phyloP scores from a whole-genome alignment of 139 green algal genomes.

The Desmodesmus armatus region DNA sequence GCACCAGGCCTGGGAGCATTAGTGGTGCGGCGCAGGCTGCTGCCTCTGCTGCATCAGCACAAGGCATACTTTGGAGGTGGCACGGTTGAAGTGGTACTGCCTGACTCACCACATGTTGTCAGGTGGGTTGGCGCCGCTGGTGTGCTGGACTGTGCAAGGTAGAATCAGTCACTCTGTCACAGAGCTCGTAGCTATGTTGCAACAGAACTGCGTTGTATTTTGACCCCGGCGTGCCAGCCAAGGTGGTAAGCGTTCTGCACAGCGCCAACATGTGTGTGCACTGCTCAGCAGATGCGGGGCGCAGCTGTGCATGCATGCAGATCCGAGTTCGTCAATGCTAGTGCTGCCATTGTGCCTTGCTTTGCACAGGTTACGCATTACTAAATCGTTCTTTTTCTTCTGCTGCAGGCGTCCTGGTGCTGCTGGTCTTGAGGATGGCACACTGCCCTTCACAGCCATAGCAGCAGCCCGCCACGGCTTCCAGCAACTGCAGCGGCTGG shows the following conservation, averaged over 20 bases:
- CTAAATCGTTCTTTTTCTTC: not conserved
- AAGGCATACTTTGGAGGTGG: slow-evolving; percentile 91
- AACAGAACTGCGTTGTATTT: too few species aligned
- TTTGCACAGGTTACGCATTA: not conserved
- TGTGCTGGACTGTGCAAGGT: not conserved
- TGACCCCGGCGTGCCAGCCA: too few species aligned
- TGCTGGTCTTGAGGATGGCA: slow-evolving; percentile 89
- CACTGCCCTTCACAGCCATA: slow-evolving; percentile 76
- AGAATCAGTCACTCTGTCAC: too few species aligned
- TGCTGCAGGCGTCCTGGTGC: slow-evolving; percentile 54
- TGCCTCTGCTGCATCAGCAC: slow-evolving; percentile 58
- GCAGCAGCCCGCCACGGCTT: slow-evolving; percentile 47
- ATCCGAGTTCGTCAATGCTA: too few species aligned
- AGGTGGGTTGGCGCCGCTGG: slow-evolving; percentile 49
- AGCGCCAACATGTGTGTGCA: not conserved
- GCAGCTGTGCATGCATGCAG: too few species aligned
- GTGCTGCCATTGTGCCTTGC: too few species aligned
- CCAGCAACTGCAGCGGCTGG: not conserved
- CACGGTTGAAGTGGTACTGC: slow-evolving; percentile 71
- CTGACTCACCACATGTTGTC: slow-evolving; percentile 59
- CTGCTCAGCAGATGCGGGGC: too few species aligned
- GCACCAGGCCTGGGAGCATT: slow-evolving; percentile 84
- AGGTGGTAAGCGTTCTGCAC: not conserved
- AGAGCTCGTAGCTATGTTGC: too few species aligned
- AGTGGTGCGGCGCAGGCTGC: slow-evolving; percentile 62